Percentiles rank a stretch among this genome's conserved stretches.
Evolutionary conservation across 345 rosid species (phyloP).

Genomic region (Euphorbia pulcherrima): DNA sequence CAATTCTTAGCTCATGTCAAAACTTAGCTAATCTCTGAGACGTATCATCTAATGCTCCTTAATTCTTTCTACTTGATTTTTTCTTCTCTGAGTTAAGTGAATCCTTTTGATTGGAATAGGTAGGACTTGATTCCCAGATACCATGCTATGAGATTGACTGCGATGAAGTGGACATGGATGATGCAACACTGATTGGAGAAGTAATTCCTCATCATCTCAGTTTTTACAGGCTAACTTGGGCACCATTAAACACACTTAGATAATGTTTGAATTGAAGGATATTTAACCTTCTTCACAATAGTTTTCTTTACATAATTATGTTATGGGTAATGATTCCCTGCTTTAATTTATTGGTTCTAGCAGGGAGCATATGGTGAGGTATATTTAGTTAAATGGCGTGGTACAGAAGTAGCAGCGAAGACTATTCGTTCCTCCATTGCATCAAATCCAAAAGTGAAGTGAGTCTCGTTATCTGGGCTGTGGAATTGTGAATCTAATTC

Average conservation of each 20-base stretch:
- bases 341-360: slow-evolving; percentile 4
- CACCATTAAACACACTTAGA: background rate
- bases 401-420: slow-evolving; percentile 63
- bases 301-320: background rate
- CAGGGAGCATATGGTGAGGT: slow-evolving; percentile 66
- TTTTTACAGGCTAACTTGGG: slow-evolving; percentile 12
- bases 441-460: slow-evolving; percentile 57
- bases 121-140: slow-evolving; percentile 44
- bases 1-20: background rate
- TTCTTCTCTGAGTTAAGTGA: background rate
- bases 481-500: background rate
- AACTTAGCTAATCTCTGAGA: background rate
- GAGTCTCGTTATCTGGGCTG: slow-evolving; percentile 21
- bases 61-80: background rate
- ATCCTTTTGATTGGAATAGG: slow-evolving; percentile 34
- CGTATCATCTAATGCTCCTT: background rate
- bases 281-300: background rate
- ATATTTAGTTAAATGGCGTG: slow-evolving; percentile 62
- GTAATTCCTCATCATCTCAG: slow-evolving; percentile 29
- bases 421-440: slow-evolving; percentile 65
- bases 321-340: slow-evolving; percentile 4
- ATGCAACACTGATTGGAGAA: slow-evolving; percentile 52
- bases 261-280: background rate
- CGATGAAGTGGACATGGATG: slow-evolving; percentile 42
- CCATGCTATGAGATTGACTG: slow-evolving; percentile 47